Evolutionary conservation across 345 rosid species (phyloP), one percentile per base, ranked within the genome.

Genomic region (Salix brachista): DNA sequence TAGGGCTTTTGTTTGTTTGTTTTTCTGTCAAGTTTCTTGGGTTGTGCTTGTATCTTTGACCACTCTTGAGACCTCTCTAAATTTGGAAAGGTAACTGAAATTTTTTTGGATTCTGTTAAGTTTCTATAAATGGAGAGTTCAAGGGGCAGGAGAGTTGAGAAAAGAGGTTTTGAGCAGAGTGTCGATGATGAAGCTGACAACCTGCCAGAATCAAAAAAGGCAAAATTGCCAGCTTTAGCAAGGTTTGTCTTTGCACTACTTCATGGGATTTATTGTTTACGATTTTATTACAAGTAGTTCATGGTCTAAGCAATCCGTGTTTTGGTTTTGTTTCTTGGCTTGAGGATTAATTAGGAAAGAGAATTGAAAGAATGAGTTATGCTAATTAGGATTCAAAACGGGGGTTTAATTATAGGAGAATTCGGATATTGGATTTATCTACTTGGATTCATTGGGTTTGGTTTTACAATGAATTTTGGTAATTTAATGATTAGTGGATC

Each of bases 201-300:
- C 74, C 62, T 83, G 64, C 84, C 88, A 1, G 95, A 87, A 77
- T 82, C 93, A 11, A 94, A 94, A 82, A 94, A 81, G 86, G 85
- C 89, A 58, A 94, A 88, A 80, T 44, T 91, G 75, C 98, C 97
- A 25, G 91, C 92, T 80, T 89, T 94, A 77, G 97, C 95, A 68
- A 90, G 97, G 98, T 94, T 79, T 9, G 56, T 69, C 12, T 16
- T 26, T 42, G 52, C 18, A 37, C 44, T 62, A 37, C 34, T 28
- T 56, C 4, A 32, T 46, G 58, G 7, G 41, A 25, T 26, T n/a
- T 42, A 3, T 74, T n/a, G 39, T 21, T 77, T 34, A 11, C 64
- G 21, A 44, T 70, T 46, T 28, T 37, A 26, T 76, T 76, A 6
- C 36, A 1, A 36, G 41, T 41, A 11, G 61, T 30, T 70, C 37